Evolutionary conservation across 129 eudicot species (phyloP), one percentile per base, ranked within the genome.

Genomic region (Arctium lappa): DNA sequence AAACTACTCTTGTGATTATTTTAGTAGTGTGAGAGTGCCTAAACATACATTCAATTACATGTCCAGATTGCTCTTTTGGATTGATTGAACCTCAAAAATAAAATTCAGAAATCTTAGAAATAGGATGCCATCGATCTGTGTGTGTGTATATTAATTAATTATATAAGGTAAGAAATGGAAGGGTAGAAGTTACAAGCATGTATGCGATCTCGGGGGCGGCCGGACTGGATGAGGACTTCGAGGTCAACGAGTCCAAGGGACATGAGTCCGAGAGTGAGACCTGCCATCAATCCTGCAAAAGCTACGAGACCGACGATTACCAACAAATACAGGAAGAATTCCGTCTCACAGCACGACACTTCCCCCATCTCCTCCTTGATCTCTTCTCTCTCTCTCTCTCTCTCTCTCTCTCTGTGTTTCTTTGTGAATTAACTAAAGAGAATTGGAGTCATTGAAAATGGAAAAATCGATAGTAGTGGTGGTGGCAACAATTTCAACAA

Each of bases 201-300:
- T 8, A 71, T 39, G 74, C 99, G 97, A 93, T 95, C 98, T 72
- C 85, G 83, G 8, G 99, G 93, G 65, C 97, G 91, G 36, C 99
- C 99, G 36, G 99, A 91, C 81, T 90, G 92, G 88, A 91, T 95
- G 80, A 95, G 94, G 63, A 95, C 99, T 87, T 95, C 99, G 77
- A 95, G 99, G 92, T 93, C 99, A 40, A 95, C 98, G 80, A 93
- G 97, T 29, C 99, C 98, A 42, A 95, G 91, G 13, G 99, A 95
- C 99, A 95, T 95, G 73, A 95, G 94, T 1, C 99, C 98, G 18
- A 95, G 97, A 7, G 98, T 95, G 0, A 95, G 84, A 53, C 99
- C 99, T 3, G 99, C 99, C 99, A 95, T 95, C 9, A 95, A 85
- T 29, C 99, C 99, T 63, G 99, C 99, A 87, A 95, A 95, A 15